Base-by-base conservation (phyloP, 2,329 filamentous ascomycete genomes). In the Apiospora marii region DNA sequence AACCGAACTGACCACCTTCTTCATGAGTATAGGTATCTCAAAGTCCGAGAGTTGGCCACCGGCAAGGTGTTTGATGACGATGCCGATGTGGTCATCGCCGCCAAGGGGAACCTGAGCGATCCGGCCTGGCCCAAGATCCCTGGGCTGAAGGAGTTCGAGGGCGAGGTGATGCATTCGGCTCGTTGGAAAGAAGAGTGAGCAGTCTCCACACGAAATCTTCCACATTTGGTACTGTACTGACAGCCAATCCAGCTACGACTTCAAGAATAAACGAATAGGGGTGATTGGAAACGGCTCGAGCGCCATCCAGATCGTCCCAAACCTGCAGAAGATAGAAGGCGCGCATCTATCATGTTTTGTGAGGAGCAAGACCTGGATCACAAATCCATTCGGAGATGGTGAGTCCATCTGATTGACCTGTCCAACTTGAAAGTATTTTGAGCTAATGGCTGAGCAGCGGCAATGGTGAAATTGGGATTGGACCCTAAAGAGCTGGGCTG, bases 211-310 rank as follows among this genome's bases (percentile, higher is more conserved):
- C 10, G 13, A 41, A 24, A 27, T 43, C 37, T 0, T 24, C 1
- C 14, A 34, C 4, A n/a, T 53, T 12, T 24, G 24, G n/a, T n/a
- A 7, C 19, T n/a, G n/a, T n/a, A 64, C 71, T 72, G 27, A 41
- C n/a, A 16, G 24, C 22, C 37, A 53, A 71, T 24, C 8, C 58
- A 85, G 83, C 30, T 87, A 84, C 74, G 84, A 87, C 75, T 86
- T 87, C 69, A 81, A 75, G 58, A 82, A 84, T 73, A 88, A 88
- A 78, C 80, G 80, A 70, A 80, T 89, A 22, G 87, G 84, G 10
- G 79, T 89, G 5, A 85, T 89, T 67, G 87, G 87, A n/a, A 86
- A 85, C 71, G 87, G 87, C 16, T 86, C 85, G 27, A 87, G 85
- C 74, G 83, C 83, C 0, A 88, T 88, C 73, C 87, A 89, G 73